phyloP scores from a whole-genome alignment of 495 filamentous ascomycete species.

The Penicillium paradoxum region DNA sequence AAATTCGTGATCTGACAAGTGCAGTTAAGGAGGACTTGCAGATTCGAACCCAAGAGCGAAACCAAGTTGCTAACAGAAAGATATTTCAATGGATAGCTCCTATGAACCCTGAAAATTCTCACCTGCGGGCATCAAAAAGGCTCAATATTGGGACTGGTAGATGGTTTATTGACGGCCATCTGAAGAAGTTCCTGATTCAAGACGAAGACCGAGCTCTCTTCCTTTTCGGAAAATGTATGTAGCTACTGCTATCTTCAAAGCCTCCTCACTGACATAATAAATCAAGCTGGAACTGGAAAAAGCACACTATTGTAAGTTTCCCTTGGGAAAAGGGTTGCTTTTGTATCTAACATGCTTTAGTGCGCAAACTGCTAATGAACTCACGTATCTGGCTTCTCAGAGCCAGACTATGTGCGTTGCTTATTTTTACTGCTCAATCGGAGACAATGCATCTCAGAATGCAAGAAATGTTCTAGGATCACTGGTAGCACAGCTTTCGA shows the following conservation, averaged over 20 bases:
- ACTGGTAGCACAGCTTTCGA: slow-evolving; percentile 18
- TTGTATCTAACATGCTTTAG: slow-evolving; percentile 1
- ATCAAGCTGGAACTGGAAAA: slow-evolving; percentile 20
- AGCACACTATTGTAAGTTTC: slow-evolving; percentile 19
- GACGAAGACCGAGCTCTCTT: slow-evolving; percentile 4
- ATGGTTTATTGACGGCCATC: slow-evolving; percentile 17
- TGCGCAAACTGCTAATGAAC: slow-evolving; percentile 18
- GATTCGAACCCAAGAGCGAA: slow-evolving; percentile 15
- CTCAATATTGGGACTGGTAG: slow-evolving; percentile 5
- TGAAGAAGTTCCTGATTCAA: slow-evolving; percentile 10
- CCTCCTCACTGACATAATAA: background rate
- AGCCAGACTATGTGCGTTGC: slow-evolving; percentile 7
- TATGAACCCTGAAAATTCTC: slow-evolving; percentile 14
- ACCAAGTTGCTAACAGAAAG: slow-evolving; percentile 3
- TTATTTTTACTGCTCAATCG: slow-evolving; percentile 24
- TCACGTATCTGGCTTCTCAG: slow-evolving; percentile 6
- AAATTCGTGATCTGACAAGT: slow-evolving; percentile 12
- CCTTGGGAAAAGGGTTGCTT: no score
- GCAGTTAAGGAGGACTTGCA: slow-evolving; percentile 16
- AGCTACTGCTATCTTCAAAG: no score
- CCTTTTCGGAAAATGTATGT: slow-evolving; percentile 23
- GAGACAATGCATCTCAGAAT: slow-evolving; percentile 16
- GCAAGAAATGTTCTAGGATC: slow-evolving; percentile 18
- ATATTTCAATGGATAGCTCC: slow-evolving; percentile 22
- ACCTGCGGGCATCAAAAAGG: slow-evolving; percentile 14